Conservation (phyloP, 768 basidiomycete species). For the Leccinellum luteum region DNA sequence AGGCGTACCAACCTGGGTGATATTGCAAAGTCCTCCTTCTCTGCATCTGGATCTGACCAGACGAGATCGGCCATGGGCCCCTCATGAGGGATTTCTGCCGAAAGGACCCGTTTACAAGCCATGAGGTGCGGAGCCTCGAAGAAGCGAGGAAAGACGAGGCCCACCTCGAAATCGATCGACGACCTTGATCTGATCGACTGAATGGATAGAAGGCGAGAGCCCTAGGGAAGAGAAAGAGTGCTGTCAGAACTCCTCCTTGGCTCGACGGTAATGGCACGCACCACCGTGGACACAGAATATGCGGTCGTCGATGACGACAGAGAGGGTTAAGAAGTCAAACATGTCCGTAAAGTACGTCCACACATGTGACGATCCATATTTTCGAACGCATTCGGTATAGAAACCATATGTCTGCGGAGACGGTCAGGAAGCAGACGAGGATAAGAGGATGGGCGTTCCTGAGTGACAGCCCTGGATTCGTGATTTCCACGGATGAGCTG, state of each 20-base stretch:
- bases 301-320: slow-evolving; percentile 96
- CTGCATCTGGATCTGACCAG: slow-evolving; percentile 99
- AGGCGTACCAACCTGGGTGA: slow-evolving; percentile 75
- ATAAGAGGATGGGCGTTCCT: slow-evolving; percentile 55
- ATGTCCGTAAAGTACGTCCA: slow-evolving; percentile 99
- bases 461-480: slow-evolving; percentile 96
- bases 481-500: slow-evolving; percentile 98
- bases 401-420: slow-evolving; percentile 88
- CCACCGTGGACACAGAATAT: slow-evolving; percentile 99
- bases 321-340: slow-evolving; percentile 98
- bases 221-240: slow-evolving; percentile 43
- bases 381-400: slow-evolving; percentile 96
- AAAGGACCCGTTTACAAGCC: slow-evolving; percentile 7
- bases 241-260: slow-evolving; percentile 1
- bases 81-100: slow-evolving; percentile 94
- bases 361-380: slow-evolving; percentile 93
- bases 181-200: slow-evolving; percentile 99
- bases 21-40: slow-evolving; percentile 99
- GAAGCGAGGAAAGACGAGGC: slow-evolving; percentile 21
- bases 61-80: slow-evolving; percentile 99
- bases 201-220: slow-evolving; percentile 96
- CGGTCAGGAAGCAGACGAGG: slow-evolving; percentile 14
- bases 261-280: slow-evolving; percentile 32
- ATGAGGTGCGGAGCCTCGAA: slow-evolving; percentile 24
- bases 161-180: slow-evolving; percentile 96